Base-by-base conservation (phyloP, 108 stramenopile species). In the Parietichytrium sp. region DNA sequence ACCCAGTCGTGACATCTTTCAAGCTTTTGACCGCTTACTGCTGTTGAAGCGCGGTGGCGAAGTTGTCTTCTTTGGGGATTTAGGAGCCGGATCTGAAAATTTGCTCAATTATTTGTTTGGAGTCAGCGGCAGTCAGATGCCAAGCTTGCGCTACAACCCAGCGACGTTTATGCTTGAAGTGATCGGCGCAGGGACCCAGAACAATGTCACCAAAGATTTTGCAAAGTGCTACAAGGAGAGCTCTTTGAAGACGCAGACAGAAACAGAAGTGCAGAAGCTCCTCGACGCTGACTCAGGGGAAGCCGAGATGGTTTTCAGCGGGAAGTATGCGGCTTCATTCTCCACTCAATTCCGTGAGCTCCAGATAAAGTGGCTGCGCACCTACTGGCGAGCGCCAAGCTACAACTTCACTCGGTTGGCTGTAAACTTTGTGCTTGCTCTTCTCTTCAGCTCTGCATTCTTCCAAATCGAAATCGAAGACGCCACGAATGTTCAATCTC, bases 161-260 rank as follows among this genome's bases (percentile, higher is more conserved):
- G 93, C 93, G 12, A 90, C 91, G 4, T 94, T 90, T 90, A 93
- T 94, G 92, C 91, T 94, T 16, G 92, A 91, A 80, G 91, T 87
- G 30, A 86, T 89, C 52, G 86, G 86, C 42, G 84, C 86, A 4
- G 86, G 86, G 6, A 27, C 52, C 6, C 52, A 27, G 8, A n/a
- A n/a, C n/a, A n/a, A n/a, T n/a, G n/a, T n/a, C n/a, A n/a, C n/a
- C n/a, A 29, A 27, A 0, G 52, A 53, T 15, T 53, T 27, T 2
- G 52, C 20, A 29, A 23, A 53, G 27, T 23, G 29, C 25, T 53
- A 53, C 15, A 23, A 29, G 27, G 52, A 53, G 52, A 53, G 52
- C 29, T 8, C 6, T 7, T 29, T 53, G 12, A 23, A 29, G 27
- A n/a, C 29, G n/a, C 8, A 53, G 15, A 53, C 25, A 8, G 52